Conservation (phyloP, 108 stramenopile genomes). For the Ochromonas danica region DNA sequence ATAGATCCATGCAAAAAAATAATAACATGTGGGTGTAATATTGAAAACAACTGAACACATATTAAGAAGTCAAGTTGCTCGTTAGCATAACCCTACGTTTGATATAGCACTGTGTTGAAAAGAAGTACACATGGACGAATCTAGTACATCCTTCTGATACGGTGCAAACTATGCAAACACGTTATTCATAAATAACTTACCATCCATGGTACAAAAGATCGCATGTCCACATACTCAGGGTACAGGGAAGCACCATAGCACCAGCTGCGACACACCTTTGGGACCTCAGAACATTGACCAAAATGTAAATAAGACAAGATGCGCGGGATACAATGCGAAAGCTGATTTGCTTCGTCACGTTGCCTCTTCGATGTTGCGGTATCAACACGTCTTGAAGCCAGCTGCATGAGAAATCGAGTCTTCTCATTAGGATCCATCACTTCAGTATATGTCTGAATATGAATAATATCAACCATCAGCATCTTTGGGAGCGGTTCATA, state of each 20-base stretch:
- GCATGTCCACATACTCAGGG: not conserved
- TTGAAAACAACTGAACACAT: too few species aligned
- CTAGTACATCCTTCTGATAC: too few species aligned
- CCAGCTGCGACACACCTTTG: not conserved
- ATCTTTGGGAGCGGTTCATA: conserved; percentile 1
- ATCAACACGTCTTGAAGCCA: not conserved
- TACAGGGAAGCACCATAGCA: not conserved
- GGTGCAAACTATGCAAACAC: too few species aligned
- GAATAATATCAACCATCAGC: not conserved
- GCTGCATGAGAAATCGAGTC: not conserved
- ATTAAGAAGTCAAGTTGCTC: too few species aligned
- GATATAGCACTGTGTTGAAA: too few species aligned
- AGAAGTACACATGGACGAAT: too few species aligned
- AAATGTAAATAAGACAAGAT: not conserved
- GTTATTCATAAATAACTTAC: too few species aligned
- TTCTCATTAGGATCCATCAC: not conserved
- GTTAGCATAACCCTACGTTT: too few species aligned
- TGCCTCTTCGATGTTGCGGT: not conserved
- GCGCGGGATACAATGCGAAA: not conserved
- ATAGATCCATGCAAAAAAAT: not conserved
- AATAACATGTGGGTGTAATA: too few species aligned
- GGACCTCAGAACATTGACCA: not conserved
- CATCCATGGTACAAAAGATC: not conserved
- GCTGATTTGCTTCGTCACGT: not conserved
- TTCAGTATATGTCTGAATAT: not conserved